phyloP scores from a whole-genome alignment of 2,329 filamentous ascomycete species.

The Trichoderma guizhouense region DNA sequence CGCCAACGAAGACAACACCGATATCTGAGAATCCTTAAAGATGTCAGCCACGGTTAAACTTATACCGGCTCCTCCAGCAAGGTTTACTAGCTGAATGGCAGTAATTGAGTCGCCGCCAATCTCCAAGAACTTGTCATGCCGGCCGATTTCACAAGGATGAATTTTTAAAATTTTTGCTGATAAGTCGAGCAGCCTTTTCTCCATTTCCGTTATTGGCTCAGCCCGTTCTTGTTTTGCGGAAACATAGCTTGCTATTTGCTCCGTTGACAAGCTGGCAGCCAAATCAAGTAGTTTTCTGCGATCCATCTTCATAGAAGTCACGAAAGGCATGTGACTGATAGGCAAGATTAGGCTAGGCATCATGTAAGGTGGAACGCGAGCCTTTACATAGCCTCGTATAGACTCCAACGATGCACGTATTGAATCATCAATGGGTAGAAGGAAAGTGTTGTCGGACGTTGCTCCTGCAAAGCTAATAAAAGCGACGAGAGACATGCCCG shows the following conservation, averaged over 20 bases:
- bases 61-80: constrained; percentile 28
- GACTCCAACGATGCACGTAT: background rate
- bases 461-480: background rate
- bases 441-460: background rate
- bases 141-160: constrained; percentile 26
- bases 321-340: constrained; percentile 19
- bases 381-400: background rate
- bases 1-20: background rate
- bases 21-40: background rate
- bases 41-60: background rate
- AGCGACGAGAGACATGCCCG: background rate
- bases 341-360: constrained; percentile 21
- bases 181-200: constrained; percentile 19
- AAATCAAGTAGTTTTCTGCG: background rate
- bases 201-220: constrained; percentile 19
- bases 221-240: background rate
- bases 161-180: constrained; percentile 33
- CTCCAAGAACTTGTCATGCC: constrained; percentile 19
- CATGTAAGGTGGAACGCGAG: constrained; percentile 22
- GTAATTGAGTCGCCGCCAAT: constrained; percentile 42
- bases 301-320: constrained; percentile 19
- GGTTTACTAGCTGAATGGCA: constrained; percentile 42
- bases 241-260: background rate
- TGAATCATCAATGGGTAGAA: background rate
- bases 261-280: background rate